Conservation (phyloP, 768 basidiomycete species). For the Auriscalpium orientale region DNA sequence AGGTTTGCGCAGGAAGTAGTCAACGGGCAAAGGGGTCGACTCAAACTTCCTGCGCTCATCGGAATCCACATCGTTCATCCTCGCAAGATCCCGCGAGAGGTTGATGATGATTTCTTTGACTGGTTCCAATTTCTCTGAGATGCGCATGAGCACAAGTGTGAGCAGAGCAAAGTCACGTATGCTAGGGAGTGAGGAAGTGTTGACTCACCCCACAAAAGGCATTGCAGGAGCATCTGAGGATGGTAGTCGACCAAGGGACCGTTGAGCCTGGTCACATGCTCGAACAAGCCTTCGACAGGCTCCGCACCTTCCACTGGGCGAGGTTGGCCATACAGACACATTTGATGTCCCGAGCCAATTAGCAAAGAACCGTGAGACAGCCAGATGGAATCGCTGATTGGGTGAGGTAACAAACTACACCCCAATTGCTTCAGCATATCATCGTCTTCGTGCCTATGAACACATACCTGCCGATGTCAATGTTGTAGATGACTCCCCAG, state of each 20-base stretch:
- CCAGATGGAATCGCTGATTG: conserved; percentile 90
- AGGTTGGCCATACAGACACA: conserved; percentile 67
- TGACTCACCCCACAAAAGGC: conserved; percentile 79
- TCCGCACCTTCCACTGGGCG: conserved; percentile 13
- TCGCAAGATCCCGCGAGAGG: conserved; percentile 43
- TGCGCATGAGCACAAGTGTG: neutral
- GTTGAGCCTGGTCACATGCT: conserved; percentile 74
- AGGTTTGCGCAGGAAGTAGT: conserved; percentile 45
- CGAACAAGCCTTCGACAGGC: conserved; percentile 54
- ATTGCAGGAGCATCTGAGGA: conserved; percentile 88
- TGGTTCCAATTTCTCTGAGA: conserved; percentile 70
- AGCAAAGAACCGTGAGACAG: conserved; percentile 75
- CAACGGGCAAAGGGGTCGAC: conserved; percentile 50
- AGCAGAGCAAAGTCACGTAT: neutral
- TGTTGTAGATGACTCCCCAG: conserved; percentile 64
- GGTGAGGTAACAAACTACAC: conserved; percentile 48
- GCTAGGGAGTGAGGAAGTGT: too few species aligned
- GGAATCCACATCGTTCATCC: conserved; percentile 16
- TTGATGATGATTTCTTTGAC: conserved; percentile 77
- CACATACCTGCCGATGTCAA: conserved; percentile 62
- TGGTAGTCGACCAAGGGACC: conserved; percentile 89
- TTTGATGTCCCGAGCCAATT: conserved; percentile 75
- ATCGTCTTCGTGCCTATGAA: neutral
- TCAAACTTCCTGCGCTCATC: conserved; percentile 4
- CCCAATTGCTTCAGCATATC: conserved; percentile 30